These are phyloP conservation scores for Stemphylium vesicarium DNA, from an alignment of 2,329 filamentous ascomycete genomes.

Conservation along the genomic window DNA sequence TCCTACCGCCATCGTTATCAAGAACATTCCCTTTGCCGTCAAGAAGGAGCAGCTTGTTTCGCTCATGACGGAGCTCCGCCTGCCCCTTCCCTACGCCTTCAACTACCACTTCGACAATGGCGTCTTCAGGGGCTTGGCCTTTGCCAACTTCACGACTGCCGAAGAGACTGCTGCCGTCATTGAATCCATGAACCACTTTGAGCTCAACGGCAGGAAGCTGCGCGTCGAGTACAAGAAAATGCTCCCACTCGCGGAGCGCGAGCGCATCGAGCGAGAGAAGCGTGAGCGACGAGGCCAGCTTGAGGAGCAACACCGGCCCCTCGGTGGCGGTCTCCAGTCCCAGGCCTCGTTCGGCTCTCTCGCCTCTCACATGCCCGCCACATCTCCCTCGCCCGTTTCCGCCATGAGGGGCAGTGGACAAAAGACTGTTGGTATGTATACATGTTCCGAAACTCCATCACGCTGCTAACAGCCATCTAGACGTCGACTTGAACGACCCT, in stretches of 20 bases:
- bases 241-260: slow-evolving; percentile 91
- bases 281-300: slow-evolving; percentile 93
- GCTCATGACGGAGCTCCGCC: slow-evolving; percentile 91
- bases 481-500: slow-evolving; percentile 91
- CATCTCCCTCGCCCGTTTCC: slow-evolving; percentile 72
- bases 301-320: slow-evolving; percentile 91
- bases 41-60: slow-evolving; percentile 94
- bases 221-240: slow-evolving; percentile 99
- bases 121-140: slow-evolving; percentile 92
- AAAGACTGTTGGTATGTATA: slow-evolving; percentile 51
- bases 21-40: slow-evolving; percentile 98
- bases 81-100: slow-evolving; percentile 96
- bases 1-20: slow-evolving; percentile 97
- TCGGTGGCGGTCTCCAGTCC: slow-evolving; percentile 72
- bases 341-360: slow-evolving; percentile 88
- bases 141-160: slow-evolving; percentile 96
- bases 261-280: slow-evolving; percentile 97
- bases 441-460: slow-evolving; percentile 12
- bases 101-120: slow-evolving; percentile 99
- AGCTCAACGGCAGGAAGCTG: slow-evolving; percentile 91
- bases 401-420: slow-evolving; percentile 54
- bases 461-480: slow-evolving; percentile 49
- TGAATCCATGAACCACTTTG: slow-evolving; percentile 91
- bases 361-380: slow-evolving; percentile 66
- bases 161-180: slow-evolving; percentile 94